Percentiles rank a stretch among this genome's conserved stretches.
phyloP scores from a whole-genome alignment of 768 basidiomycete species.

The Cantharellus anzutake region DNA sequence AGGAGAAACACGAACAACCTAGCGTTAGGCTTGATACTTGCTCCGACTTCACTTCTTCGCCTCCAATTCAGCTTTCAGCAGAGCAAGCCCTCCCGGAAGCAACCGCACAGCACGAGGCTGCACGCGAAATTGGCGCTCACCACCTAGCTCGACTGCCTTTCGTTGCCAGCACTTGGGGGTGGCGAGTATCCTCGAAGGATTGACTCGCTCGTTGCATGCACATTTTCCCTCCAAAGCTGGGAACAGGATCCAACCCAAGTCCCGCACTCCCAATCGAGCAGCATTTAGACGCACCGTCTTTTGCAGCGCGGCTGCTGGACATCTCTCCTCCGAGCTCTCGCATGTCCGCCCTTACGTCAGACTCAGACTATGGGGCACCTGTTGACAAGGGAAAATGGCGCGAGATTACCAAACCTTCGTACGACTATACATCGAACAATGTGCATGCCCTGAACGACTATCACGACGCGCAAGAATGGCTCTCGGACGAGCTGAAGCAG shows the following conservation, averaged over 20 bases:
- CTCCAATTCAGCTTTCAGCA: too few species aligned
- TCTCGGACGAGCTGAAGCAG: background rate
- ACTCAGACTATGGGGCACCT: background rate
- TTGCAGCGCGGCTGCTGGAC: background rate
- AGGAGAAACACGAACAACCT: too few species aligned
- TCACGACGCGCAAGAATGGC: background rate
- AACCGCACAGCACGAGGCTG: too few species aligned
- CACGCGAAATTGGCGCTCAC: too few species aligned
- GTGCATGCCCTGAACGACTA: background rate
- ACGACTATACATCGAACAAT: background rate
- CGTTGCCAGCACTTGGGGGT: too few species aligned
- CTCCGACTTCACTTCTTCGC: too few species aligned
- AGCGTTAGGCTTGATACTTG: too few species aligned
- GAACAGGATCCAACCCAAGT: background rate
- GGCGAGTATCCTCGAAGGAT: too few species aligned
- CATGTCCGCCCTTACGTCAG: background rate
- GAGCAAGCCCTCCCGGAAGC: too few species aligned
- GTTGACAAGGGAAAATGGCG: background rate
- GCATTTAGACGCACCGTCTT: background rate
- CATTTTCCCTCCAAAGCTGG: too few species aligned
- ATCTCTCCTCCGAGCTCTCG: background rate
- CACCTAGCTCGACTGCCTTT: too few species aligned
- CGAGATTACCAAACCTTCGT: background rate
- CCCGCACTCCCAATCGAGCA: background rate
- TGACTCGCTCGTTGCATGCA: too few species aligned